phyloP scores from a whole-genome alignment of 441 rosid genomes.

The Erodium trifolium region DNA sequence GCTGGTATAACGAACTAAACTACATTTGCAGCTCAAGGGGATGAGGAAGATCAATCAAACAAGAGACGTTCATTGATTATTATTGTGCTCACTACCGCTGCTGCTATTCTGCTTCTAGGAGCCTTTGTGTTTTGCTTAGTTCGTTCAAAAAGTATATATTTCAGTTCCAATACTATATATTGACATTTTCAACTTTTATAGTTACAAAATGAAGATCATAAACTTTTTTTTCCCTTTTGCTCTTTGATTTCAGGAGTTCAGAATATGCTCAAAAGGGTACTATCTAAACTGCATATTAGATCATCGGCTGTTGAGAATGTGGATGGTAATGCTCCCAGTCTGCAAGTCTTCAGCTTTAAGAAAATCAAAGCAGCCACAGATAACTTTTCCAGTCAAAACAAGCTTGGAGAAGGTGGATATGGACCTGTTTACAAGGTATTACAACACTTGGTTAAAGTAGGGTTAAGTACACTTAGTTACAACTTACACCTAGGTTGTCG shows the following conservation, averaged over 20 bases:
- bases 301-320: constrained; percentile 12
- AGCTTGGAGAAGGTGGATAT: constrained; percentile 33
- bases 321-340: constrained; percentile 22
- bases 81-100: constrained; percentile 21
- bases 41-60: constrained; percentile 10
- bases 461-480: too few relatives aligned
- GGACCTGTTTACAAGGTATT: constrained; percentile 36
- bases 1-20: constrained; percentile 8
- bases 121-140: constrained; percentile 12
- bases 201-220: not conserved
- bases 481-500: too few relatives aligned
- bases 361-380: constrained; percentile 23
- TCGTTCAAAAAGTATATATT: constrained; percentile 16
- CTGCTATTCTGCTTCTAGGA: constrained; percentile 11
- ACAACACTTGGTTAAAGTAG: not conserved
- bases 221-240: not conserved
- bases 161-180: not conserved
- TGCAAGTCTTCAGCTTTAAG: constrained; percentile 27
- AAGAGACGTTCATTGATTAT: constrained; percentile 16
- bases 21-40: constrained; percentile 31
- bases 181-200: not conserved
- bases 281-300: not conserved
- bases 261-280: not conserved
- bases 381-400: constrained; percentile 26
- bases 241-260: constrained; percentile 16